Base-by-base conservation (phyloP, 2,329 filamentous ascomycete species). In the Phaeosphaeria sp. region DNA sequence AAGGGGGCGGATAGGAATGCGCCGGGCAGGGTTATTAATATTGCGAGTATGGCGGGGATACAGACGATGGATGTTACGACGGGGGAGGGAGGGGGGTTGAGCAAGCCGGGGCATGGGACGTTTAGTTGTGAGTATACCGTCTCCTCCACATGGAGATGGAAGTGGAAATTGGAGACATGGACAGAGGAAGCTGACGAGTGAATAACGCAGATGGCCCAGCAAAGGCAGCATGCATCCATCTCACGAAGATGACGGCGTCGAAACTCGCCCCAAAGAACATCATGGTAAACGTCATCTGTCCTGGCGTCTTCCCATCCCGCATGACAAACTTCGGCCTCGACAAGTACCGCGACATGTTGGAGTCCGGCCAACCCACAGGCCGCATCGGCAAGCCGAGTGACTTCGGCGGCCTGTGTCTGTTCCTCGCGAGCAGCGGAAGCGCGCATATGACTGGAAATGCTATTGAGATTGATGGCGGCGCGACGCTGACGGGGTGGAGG, bases 271-370 rank as follows among this genome's bases (percentile, higher is more conserved):
- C 77, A 27, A 78, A 82, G 57, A 82, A 84, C 59, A 83, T 85
- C 66, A 84, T 81, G 79, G 83, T 79, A 58, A 83, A 81, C 51
- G 74, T 74, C 39, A 73, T 80, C 48, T 79, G 77, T 60, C 78
- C 75, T 0, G 78, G 78, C n/a, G 77, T 79, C 15, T 85, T 85
- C 62, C 77, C 83, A 45, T 82, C 80, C 27, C 82, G 83, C 47
- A 85, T 85, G 83, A 84, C 84, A 61, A 79, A 77, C n/a, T 83
- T 81, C 30, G 84, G 83, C 0, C 73, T 87, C 46, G 72, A 82
- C 30, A 79, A 81, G 53, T 84, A 79, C 53, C 77, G 78, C 50
- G 82, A 85, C 42, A 75, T 76, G 1, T 77, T 87, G 20, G 77
- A 81, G 44, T 63, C 74, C 0, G 73, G 76, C 6, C 81, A 83